phyloP scores from a whole-genome alignment of 1,139 yeast genomes.

The Arxiozyma bovina region DNA sequence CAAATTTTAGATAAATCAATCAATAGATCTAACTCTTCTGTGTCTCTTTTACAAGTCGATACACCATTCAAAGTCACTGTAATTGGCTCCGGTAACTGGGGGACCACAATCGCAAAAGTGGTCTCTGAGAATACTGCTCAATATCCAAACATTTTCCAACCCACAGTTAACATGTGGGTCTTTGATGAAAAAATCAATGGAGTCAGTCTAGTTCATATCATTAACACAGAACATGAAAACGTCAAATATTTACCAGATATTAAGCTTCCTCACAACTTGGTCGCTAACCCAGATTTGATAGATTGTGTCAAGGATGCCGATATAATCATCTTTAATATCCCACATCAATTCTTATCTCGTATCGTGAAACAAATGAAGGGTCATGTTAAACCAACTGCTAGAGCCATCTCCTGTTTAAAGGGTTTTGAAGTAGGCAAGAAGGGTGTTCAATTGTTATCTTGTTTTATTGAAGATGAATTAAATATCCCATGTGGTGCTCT shows the following conservation, averaged over 20 bases:
- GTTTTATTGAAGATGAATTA: slow-evolving; percentile 62
- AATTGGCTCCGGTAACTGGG: slow-evolving; percentile 84
- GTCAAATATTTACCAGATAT: slow-evolving; percentile 81
- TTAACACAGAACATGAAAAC: slow-evolving; percentile 79
- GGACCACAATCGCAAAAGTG: slow-evolving; percentile 90
- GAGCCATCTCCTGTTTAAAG: slow-evolving; percentile 89
- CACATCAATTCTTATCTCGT: slow-evolving; percentile 81
- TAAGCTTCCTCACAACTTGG: slow-evolving; percentile 65
- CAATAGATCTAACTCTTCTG: slow-evolving; percentile 15
- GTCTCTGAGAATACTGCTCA: slow-evolving; percentile 76
- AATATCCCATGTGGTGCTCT: slow-evolving; percentile 89
- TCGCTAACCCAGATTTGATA: slow-evolving; percentile 75
- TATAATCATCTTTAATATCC: slow-evolving; percentile 79
- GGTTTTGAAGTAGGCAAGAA: slow-evolving; percentile 77
- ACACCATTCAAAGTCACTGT: slow-evolving; percentile 42
- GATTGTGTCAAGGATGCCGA: slow-evolving; percentile 71
- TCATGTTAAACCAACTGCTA: slow-evolving; percentile 52
- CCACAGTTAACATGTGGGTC: slow-evolving; percentile 87
- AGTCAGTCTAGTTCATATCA: slow-evolving; percentile 70
- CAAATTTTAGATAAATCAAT: slow-evolving; percentile 21
- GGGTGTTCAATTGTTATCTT: slow-evolving; percentile 73
- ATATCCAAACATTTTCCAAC: slow-evolving; percentile 58
- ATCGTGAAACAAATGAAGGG: slow-evolving; percentile 71
- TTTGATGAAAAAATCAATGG: slow-evolving; percentile 71
- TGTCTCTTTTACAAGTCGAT: slow-evolving; percentile 20